These are phyloP conservation scores for Borovskyia barvae DNA, from an alignment of 208 protist genomes.

Conservation along the genomic window DNA sequence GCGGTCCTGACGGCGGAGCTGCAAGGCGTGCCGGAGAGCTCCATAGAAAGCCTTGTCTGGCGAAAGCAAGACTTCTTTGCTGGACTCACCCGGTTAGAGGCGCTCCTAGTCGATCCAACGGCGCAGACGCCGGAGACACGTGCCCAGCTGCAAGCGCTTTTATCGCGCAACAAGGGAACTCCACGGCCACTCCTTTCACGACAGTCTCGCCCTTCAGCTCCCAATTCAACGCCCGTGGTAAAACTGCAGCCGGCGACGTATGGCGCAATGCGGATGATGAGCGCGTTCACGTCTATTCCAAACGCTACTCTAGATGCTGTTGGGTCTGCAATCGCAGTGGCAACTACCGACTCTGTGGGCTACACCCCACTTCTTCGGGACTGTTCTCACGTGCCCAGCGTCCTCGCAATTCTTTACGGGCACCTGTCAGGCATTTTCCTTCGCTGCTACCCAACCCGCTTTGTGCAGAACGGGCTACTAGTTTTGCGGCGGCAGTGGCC, in stretches of 20 bases:
- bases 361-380: too few relatives aligned
- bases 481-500: slow-evolving; percentile 13
- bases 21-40: slow-evolving; percentile 7
- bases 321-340: too few relatives aligned
- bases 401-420: slow-evolving; percentile 13
- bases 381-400: neutral
- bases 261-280: neutral
- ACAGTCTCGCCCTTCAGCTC: too few relatives aligned
- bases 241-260: too few relatives aligned
- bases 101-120: slow-evolving; percentile 17
- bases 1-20: slow-evolving; percentile 15
- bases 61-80: slow-evolving; percentile 29
- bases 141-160: slow-evolving; percentile 4
- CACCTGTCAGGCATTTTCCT: slow-evolving; percentile 25
- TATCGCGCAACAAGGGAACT: neutral
- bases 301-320: too few relatives aligned
- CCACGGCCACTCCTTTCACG: neutral
- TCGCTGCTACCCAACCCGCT: slow-evolving; percentile 26
- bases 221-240: too few relatives aligned
- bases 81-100: slow-evolving; percentile 30
- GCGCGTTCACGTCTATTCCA: too few relatives aligned
- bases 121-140: slow-evolving; percentile 8
- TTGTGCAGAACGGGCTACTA: slow-evolving; percentile 31
- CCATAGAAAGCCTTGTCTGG: slow-evolving; percentile 11
- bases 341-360: too few relatives aligned